Base-by-base conservation (phyloP, 108 stramenopile genomes). In the Licmophora abbreviata region DNA sequence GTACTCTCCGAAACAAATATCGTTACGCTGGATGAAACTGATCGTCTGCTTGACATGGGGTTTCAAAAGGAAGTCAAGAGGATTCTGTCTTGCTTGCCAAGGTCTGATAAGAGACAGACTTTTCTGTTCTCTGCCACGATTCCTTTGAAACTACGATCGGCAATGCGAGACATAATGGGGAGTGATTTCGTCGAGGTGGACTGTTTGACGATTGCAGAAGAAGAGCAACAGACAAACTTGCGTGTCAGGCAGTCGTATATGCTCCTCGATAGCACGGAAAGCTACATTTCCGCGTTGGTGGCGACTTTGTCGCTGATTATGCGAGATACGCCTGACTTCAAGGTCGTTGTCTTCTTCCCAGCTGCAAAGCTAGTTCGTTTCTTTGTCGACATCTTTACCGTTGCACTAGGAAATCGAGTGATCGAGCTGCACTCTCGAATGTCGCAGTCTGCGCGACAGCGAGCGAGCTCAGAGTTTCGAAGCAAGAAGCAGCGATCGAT, bases 101-200 rank as follows among this genome's bases (percentile, higher is more conserved):
- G 67, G 36, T 56, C 51, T 28, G 63, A 71, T 12, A 74, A 71
- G 15, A 77, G 95, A 24, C 96, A 95, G 54, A 94, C 92, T 4
- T 62, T 97, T n/a, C 60, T 97, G 7, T 97, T 97, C 67, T 92
- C 89, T 25, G 96, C 96, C 11, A 97, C 96, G 12, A 48, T 95
- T 12, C 86, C 95, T 20, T 56, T 56, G 20, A 61, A 60, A 25
- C 48, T 95, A 21, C 66, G 74, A 51, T 48, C 38, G 8, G 63
- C 91, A 37, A 77, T 93, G 37, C 48, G 49, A 37, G 61, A 69
- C 12, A 56, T 28, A 8, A 51, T 79, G 64, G 57, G 71, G 27
- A 42, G 40, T 26, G 58, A 77, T 33, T 78, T 54, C 59, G 42
- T 54, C 3, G 71, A 76, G 47, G 65, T 86, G 15, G 79, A 86